phyloP scores from a whole-genome alignment of 2,329 filamentous ascomycete species.

The Thermothelomyces thermophilus region DNA sequence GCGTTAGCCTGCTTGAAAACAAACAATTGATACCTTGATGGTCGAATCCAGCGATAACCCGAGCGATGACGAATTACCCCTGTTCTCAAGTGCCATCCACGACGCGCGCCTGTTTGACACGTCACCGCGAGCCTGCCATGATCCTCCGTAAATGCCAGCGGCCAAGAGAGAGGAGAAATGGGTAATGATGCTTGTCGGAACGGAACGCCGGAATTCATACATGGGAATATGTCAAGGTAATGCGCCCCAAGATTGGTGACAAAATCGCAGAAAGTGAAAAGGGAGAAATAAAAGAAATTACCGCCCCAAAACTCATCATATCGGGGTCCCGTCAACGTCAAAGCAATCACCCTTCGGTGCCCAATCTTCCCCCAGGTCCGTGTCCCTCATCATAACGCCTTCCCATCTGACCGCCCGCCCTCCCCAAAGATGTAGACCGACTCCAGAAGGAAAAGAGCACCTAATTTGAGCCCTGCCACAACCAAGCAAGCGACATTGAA shows the following conservation, averaged over 20 bases:
- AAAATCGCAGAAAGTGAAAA: constrained; percentile 7
- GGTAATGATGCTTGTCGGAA: constrained; percentile 3
- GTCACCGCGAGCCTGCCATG: not conserved
- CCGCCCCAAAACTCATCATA: constrained; percentile 8
- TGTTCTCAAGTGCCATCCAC: not conserved
- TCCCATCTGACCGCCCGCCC: constrained; percentile 3
- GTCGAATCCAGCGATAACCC: not conserved
- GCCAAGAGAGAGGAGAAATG: not conserved
- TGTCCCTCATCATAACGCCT: constrained; percentile 13
- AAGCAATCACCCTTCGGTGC: constrained; percentile 1
- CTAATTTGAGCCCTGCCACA: not conserved
- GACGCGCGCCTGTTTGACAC: not conserved
- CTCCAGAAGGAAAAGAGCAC: not conserved
- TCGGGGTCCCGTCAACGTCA: constrained; percentile 7
- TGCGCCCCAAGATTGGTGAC: constrained; percentile 13
- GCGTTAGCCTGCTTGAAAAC: constrained; percentile 3
- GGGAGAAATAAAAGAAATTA: constrained; percentile 10
- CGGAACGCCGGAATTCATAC: constrained; percentile 14
- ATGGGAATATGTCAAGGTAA: constrained; percentile 9
- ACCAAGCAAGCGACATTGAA: not conserved
- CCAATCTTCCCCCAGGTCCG: not conserved
- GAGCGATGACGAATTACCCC: not conserved
- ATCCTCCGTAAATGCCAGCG: not conserved
- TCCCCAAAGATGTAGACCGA: constrained; percentile 5
- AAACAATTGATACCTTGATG: constrained; percentile 1